These are phyloP conservation scores for Chenopodium formosanum DNA, from an alignment of 148 eudicot genomes.

Conservation along the genomic window DNA sequence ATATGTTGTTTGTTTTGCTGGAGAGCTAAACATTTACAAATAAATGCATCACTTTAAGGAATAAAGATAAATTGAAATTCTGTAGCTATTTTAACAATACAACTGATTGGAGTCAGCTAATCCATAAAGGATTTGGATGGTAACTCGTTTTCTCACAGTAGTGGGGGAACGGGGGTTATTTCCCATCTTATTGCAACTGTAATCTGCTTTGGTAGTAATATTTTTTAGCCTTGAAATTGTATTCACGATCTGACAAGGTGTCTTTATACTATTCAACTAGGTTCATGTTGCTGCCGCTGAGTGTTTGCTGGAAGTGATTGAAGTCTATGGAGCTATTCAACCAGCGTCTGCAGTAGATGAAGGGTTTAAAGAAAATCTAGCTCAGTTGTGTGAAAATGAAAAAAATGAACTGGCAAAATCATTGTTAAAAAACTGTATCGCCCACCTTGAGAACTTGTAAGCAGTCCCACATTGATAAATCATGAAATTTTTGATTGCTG, in stretches of 20 bases:
- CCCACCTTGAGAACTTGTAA: conserved; percentile 48
- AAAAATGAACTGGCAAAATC: conserved; percentile 85
- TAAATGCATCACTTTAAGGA: background rate
- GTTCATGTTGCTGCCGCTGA: conserved; percentile 82
- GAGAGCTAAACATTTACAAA: background rate
- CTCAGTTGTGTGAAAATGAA: conserved; percentile 52
- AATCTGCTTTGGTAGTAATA: background rate
- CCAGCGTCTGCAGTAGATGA: conserved; percentile 36
- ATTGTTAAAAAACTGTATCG: conserved; percentile 55
- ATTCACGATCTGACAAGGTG: background rate
- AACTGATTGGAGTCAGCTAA: no score
- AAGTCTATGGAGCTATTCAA: conserved; percentile 37
- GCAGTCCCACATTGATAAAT: background rate
- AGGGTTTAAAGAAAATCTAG: conserved; percentile 52
- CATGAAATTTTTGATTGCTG: background rate
- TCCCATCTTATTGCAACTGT: background rate
- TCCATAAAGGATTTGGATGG: background rate
- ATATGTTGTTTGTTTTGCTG: no score
- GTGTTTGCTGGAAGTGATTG: conserved; percentile 63
- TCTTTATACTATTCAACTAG: conserved; percentile 21
- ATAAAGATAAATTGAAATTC: no score
- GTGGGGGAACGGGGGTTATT: no score
- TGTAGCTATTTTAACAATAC: no score
- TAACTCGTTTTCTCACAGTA: background rate
- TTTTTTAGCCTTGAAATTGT: background rate